A percentile compares a stretch with the other conserved stretches of the same genome.
phyloP scores from a whole-genome alignment of 371 early-diverging fungal genomes.

The Syncephalis plumigaleata region DNA sequence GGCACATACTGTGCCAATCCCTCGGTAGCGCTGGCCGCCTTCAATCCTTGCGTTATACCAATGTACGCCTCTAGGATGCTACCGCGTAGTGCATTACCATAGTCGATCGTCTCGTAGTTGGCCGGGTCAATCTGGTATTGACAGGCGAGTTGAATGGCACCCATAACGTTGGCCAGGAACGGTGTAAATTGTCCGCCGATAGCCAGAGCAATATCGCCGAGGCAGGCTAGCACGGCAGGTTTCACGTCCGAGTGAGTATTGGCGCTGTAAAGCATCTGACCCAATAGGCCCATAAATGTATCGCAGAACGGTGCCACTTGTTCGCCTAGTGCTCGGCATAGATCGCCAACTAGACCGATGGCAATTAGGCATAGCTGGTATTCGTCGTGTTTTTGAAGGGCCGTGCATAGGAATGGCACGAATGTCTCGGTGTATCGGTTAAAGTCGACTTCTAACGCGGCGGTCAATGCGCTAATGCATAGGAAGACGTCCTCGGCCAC shows the following conservation, averaged over 20 bases:
- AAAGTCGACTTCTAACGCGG: constrained; percentile 68
- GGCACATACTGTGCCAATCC: constrained; percentile 38
- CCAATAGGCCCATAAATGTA: constrained; percentile 68
- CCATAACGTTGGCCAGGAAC: constrained; percentile 69
- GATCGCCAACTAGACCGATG: constrained; percentile 87
- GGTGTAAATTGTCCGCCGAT: constrained; percentile 73
- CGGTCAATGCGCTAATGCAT: constrained; percentile 68
- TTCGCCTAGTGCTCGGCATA: constrained; percentile 72
- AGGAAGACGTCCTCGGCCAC: constrained; percentile 88
- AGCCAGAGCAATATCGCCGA: constrained; percentile 96
- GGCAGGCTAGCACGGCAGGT: constrained; percentile 82
- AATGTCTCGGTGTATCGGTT: constrained; percentile 71
- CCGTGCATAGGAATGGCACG: constrained; percentile 58
- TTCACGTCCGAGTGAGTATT: constrained; percentile 71
- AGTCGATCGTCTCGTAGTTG: constrained; percentile 67
- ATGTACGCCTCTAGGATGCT: constrained; percentile 87
- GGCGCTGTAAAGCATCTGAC: constrained; percentile 56
- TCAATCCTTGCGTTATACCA: constrained; percentile 86
- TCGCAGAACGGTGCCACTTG: constrained; percentile 55
- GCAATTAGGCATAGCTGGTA: constrained; percentile 78
- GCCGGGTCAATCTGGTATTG: constrained; percentile 28
- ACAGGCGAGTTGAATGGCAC: constrained; percentile 70
- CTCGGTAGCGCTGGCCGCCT: constrained; percentile 35
- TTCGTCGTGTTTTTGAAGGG: constrained; percentile 78
- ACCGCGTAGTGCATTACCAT: constrained; percentile 63